A percentile compares a stretch with the other conserved stretches of the same genome.
phyloP scores from a whole-genome alignment of 768 basidiomycete species.

The Psilocybe sp. region DNA sequence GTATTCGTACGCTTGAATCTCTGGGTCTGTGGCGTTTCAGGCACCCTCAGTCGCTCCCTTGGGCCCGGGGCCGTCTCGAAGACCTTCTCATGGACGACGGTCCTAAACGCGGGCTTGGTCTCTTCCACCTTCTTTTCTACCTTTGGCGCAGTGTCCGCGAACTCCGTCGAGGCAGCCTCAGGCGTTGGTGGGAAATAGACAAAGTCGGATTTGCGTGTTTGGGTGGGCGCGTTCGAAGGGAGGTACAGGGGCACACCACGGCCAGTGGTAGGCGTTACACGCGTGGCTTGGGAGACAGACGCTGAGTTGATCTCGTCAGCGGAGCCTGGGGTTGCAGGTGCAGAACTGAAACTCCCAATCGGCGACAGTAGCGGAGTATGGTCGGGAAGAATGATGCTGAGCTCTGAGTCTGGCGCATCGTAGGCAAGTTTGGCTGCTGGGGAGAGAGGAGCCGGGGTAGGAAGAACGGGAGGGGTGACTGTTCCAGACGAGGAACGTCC shows the following conservation, averaged over 20 bases:
- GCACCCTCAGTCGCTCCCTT: slow-evolving; percentile 16
- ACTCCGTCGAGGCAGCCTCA: slow-evolving; percentile 9
- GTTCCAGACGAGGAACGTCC: slow-evolving; percentile 1
- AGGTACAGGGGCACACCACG: slow-evolving; percentile 36
- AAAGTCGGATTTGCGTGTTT: slow-evolving; percentile 29
- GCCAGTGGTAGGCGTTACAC: slow-evolving; percentile 33
- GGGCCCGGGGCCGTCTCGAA: slow-evolving; percentile 30
- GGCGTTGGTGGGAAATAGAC: slow-evolving; percentile 38
- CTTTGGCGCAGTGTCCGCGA: slow-evolving; percentile 8
- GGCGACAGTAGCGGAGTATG: slow-evolving; percentile 10
- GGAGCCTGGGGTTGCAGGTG: slow-evolving; percentile 15
- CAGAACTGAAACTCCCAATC: slow-evolving; percentile 20
- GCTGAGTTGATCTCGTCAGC: slow-evolving; percentile 33
- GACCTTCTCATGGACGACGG: slow-evolving; percentile 58
- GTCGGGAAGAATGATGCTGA: slow-evolving; percentile 6
- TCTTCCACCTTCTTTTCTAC: slow-evolving; percentile 6
- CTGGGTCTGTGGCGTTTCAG: slow-evolving; percentile 27
- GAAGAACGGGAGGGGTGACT: slow-evolving; percentile 7
- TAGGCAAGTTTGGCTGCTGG: slow-evolving; percentile 18
- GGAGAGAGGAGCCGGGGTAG: slow-evolving; percentile 8
- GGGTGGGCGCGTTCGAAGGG: slow-evolving; percentile 18
- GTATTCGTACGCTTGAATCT: slow-evolving; percentile 27
- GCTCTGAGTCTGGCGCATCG: slow-evolving; percentile 11
- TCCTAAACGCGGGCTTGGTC: slow-evolving; percentile 39
- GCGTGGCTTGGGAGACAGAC: slow-evolving; percentile 32